phyloP scores from a whole-genome alignment of 73 alveolate genomes.

The Paramecium caudatum region DNA sequence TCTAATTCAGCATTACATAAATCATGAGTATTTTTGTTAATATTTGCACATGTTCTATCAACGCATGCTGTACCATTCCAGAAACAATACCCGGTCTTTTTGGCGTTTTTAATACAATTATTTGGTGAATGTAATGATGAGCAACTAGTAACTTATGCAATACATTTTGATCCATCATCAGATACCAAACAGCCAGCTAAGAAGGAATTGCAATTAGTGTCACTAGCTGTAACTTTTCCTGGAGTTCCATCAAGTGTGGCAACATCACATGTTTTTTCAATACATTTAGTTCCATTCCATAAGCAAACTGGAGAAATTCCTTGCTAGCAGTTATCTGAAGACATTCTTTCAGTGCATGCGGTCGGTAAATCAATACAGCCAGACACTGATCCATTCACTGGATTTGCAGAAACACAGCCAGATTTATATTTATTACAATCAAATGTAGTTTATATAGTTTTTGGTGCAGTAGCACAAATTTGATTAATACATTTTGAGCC shows the following conservation, averaged over 20 bases:
- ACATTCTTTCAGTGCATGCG: background rate
- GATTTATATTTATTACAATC: background rate
- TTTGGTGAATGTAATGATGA: background rate
- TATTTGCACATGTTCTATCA: background rate
- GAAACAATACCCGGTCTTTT: background rate
- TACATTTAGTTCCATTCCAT: background rate
- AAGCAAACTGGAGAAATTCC: background rate
- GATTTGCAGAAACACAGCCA: background rate
- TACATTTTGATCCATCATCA: background rate
- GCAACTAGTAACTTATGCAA: background rate
- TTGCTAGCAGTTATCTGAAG: background rate
- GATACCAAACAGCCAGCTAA: background rate
- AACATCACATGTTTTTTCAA: background rate
- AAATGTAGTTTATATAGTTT: background rate
- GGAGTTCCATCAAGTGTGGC: background rate
- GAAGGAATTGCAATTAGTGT: background rate
- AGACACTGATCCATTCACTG: background rate
- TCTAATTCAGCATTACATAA: background rate
- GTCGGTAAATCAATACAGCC: background rate
- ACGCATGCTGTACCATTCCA: slow-evolving; percentile 14
- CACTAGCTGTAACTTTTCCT: background rate
- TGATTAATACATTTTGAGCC: slow-evolving; percentile 4
- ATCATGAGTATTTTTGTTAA: background rate
- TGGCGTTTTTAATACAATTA: background rate
- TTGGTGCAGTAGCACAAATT: slow-evolving; percentile 10